Base-by-base conservation (phyloP, 352 stramenopile species). In the Globisporangium solare region DNA sequence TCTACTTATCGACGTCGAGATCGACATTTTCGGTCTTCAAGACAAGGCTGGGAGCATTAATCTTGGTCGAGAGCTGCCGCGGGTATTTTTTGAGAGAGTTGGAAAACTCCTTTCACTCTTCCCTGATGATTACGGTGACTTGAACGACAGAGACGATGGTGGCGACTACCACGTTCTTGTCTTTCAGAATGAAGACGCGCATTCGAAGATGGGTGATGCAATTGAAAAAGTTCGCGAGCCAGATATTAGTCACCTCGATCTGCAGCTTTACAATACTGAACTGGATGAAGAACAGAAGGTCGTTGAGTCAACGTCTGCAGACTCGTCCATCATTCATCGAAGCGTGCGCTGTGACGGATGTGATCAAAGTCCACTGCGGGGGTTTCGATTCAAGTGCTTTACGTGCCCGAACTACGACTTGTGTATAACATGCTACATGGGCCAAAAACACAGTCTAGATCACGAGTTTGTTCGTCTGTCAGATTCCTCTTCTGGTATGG, bases 321-420 rank as follows among this genome's bases (percentile, higher is more conserved):
- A 70, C 40, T 39, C 64, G 18, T 66, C 63, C 4, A 70, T 83
- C 56, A 72, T 78, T 5, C 77, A 86, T 63, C 66, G 74, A 15
- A 88, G 76, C 52, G 83, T 92, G n/a, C 78, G 81, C 17, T 92
- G 83, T 56, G 83, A 92, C 56, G 79, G 80, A 13, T 92, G 83
- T 49, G 83, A 88, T 54, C 73, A 86, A 49, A 90, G 67, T 53
- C 83, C 83, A 0, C 50, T 92, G 35, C 60, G 64, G 41, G 83
- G 83, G 12, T 88, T 75, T 51, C 76, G 83, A 13, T 89, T 89
- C 58, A 92, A 92, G 61, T 92, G 83, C 24, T 86, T 81, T 35
- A 74, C 66, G 10, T 92, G 83, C 40, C 54, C 80, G 0, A 89
- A 92, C 50, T 92, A 89, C 60, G 83, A 92, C 55, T 61, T 92